These are phyloP conservation scores for Globisporangium nodosum DNA, from an alignment of 352 stramenopile species.

Conservation along the genomic window DNA sequence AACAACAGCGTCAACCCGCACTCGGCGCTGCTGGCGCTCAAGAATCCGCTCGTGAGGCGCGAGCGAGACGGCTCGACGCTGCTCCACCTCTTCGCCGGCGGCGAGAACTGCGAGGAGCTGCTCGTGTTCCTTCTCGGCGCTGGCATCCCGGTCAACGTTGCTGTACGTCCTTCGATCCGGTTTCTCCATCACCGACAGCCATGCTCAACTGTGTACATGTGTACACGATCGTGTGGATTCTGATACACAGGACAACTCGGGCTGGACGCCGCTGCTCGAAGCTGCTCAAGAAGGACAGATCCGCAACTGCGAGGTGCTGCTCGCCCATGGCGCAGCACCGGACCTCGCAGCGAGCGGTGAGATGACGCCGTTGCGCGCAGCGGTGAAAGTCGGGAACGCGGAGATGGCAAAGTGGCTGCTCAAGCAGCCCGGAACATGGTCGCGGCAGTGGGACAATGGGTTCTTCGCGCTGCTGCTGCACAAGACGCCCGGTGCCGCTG, in stretches of 20 bases:
- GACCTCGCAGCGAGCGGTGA: conserved; percentile 21
- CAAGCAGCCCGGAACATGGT: conserved; percentile 29
- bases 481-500: conserved; percentile 35
- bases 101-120: conserved; percentile 23
- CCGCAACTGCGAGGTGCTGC: conserved; percentile 33
- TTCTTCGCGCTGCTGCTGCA: conserved; percentile 52
- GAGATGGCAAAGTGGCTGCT: conserved; percentile 50
- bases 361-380: conserved; percentile 41
- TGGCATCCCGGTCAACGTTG: conserved; percentile 32
- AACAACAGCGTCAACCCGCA: conserved; percentile 13
- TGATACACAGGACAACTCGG: conserved; percentile 23
- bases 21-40: conserved; percentile 1
- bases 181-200: neutral
- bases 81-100: conserved; percentile 14
- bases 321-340: conserved; percentile 32
- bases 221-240: too few relatives aligned
- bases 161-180: conserved; percentile 6
- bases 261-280: conserved; percentile 60
- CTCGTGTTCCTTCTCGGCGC: conserved; percentile 34
- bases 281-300: conserved; percentile 53
- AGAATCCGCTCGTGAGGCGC: conserved; percentile 8
- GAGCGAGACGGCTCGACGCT: conserved; percentile 16
- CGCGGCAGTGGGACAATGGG: conserved; percentile 29
- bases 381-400: conserved; percentile 50
- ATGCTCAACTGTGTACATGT: neutral